Evolutionary conservation across 148 eudicot genomes (phyloP), one percentile per base, ranked within the genome.

Genomic region (Rhododendron henanense): DNA sequence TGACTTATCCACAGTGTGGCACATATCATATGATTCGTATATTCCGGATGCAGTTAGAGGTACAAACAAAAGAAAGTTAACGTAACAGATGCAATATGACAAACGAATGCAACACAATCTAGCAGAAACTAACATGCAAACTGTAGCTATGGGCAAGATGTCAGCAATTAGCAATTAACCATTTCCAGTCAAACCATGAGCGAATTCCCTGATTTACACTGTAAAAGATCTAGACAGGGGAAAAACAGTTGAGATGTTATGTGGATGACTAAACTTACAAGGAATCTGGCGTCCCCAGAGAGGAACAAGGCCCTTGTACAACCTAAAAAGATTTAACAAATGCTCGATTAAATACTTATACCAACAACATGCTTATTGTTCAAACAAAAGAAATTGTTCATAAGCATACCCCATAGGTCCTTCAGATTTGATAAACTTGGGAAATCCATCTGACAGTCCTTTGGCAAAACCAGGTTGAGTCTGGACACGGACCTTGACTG

Each of bases 251-350:
- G 14, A 47, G 14, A 28, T 35, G 51, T 8, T 15, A 80, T 28
- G 28, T 18, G 37, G 35, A 50, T 18, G 61, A 44, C 10, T 28
- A 61, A n/a, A 41, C 94, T 91, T 89, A 92, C 95, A 93, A 85
- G 97, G 95, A 75, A 78, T 87, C 39, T 85, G 86, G 55, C 85
- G 87, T 61, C 87, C 85, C 87, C 90, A 75, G 16, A 88, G 91
- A 44, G 92, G 92, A 84, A 87, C 89, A 78, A 91, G 61, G 23
- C 92, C 92, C 87, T 89, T 91, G 87, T 87, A 91, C 44, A 91
- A 87, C 88, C 92, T 91, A 85, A 74, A 83, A 67, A 67, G 5
- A 37, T 23, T 65, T 1, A 59, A 35, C 18, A 77, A 48, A 84
- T 53, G 21, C 9, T 35, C 74, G 8, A n/a, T 82, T 13, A 82